Evolutionary conservation across 192 early-diverging fungal genomes (phyloP), one percentile per base, ranked within the genome.

Genomic region (Coemansia sp.): DNA sequence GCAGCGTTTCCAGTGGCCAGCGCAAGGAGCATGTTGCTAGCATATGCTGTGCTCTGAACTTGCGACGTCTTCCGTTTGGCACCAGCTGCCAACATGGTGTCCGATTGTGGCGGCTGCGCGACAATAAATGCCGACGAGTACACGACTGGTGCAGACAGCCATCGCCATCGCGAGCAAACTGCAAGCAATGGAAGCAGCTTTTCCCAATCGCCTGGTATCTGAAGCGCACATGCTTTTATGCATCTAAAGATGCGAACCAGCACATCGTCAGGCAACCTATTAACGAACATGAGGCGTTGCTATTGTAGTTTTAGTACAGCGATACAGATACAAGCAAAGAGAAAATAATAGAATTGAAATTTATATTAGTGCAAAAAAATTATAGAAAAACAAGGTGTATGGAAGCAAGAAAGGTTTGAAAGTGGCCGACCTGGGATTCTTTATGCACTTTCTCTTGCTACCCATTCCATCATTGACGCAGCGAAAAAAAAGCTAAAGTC

Each of bases 101-200:
- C 35, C 19, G 23, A 28, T 19, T 6, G 19, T 40, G 29, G 22
- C 14, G 55, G 55, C 22, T 29, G 55, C 18, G 44, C 32, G 25
- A 50, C 47, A 3, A 50, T 22, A 60, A 60, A 50, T 1, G 31
- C 58, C 2, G 29, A 8, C 2, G 58, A 60, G 19, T 60, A 60
- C 14, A 50, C 58, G 21, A 38, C 25, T 9, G 33, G 46, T 23
- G 24, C 22, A 33, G 29, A 27, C 33, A 60, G 12, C 21, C 27
- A 44, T 8, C 58, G 45, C 58, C 58, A 60, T 14, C 33, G 32
- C 14, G 32, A 28, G 33, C 46, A 60, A 5, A 60, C 58, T 11
- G 47, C 6, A 16, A 60, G 24, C 5, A 50, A 5, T 6, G 47
- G 48, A 1, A 60, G 24, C n/a, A 60, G 48, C 5, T 16, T 12